A percentile compares a stretch with the other conserved stretches of the same genome.
These are phyloP conservation scores for Actinomucor elegans DNA, from an alignment of 371 early-diverging fungal species.

Conservation along the genomic window DNA sequence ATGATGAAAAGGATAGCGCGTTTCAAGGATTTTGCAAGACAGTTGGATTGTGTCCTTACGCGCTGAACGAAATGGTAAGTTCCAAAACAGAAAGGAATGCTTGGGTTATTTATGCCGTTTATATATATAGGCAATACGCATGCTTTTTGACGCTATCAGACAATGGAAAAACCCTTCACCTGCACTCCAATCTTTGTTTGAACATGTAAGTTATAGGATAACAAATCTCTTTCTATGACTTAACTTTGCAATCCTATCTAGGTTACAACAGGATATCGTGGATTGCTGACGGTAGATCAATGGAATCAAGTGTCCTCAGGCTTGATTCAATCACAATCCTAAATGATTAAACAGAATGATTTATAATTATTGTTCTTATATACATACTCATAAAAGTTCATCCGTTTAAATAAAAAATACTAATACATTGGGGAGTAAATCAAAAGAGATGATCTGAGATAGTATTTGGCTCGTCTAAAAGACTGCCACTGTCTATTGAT, in stretches of 20 bases:
- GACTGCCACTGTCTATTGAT: no score
- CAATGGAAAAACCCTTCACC: conserved; percentile 69
- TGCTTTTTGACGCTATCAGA: conserved; percentile 68
- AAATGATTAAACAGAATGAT: no score
- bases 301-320: conserved; percentile 10
- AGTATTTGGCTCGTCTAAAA: no score
- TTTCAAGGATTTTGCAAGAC: conserved; percentile 87
- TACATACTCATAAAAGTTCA: no score
- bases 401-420: no score
- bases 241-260: no score
- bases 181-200: conserved; percentile 59
- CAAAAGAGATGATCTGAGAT: no score
- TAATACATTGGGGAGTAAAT: no score
- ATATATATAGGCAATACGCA: conserved; percentile 52
- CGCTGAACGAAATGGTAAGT: conserved; percentile 51
- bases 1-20: conserved; percentile 90
- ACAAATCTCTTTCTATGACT: no score
- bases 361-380: no score
- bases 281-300: conserved; percentile 2
- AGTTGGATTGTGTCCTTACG: conserved; percentile 80
- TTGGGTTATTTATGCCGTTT: neutral
- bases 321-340: no score
- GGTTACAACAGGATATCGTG: conserved; percentile 2
- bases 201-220: conserved; percentile 48
- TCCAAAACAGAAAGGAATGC: neutral